These are phyloP conservation scores for Ophiostoma perfectum DNA, from an alignment of 2,329 filamentous ascomycete genomes.

Conservation along the genomic window DNA sequence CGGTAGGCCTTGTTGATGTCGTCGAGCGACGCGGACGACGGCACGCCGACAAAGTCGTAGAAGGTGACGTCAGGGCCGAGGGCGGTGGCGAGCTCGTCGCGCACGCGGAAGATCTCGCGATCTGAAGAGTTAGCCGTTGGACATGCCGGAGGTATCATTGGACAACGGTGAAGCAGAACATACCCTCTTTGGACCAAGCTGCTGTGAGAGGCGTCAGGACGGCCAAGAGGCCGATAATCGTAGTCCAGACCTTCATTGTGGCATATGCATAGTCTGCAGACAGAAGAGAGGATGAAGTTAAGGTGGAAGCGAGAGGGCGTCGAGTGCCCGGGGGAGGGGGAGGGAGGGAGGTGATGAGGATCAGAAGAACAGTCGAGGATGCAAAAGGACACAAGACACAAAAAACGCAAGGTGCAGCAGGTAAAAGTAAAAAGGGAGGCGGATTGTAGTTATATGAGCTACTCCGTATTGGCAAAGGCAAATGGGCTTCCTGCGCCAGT, in stretches of 20 bases:
- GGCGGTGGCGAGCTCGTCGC: constrained; percentile 71
- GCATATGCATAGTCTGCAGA: constrained; percentile 31
- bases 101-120: constrained; percentile 94
- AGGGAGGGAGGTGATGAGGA: background rate
- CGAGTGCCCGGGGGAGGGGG: background rate
- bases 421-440: background rate
- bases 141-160: background rate
- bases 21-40: constrained; percentile 67
- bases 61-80: constrained; percentile 81
- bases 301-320: background rate
- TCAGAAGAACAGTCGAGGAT: background rate
- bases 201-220: constrained; percentile 60
- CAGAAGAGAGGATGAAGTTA: background rate
- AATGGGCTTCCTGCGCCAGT: background rate
- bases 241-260: constrained; percentile 66
- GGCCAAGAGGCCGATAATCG: constrained; percentile 64
- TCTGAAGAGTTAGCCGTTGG: constrained; percentile 47
- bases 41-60: constrained; percentile 85
- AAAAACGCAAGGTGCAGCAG: background rate
- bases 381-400: background rate
- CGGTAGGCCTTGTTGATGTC: constrained; percentile 93
- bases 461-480: background rate
- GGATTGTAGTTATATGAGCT: background rate
- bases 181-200: constrained; percentile 85
- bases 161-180: constrained; percentile 28